Base-by-base conservation (phyloP, 345 rosid genomes). In the Viola odorata region DNA sequence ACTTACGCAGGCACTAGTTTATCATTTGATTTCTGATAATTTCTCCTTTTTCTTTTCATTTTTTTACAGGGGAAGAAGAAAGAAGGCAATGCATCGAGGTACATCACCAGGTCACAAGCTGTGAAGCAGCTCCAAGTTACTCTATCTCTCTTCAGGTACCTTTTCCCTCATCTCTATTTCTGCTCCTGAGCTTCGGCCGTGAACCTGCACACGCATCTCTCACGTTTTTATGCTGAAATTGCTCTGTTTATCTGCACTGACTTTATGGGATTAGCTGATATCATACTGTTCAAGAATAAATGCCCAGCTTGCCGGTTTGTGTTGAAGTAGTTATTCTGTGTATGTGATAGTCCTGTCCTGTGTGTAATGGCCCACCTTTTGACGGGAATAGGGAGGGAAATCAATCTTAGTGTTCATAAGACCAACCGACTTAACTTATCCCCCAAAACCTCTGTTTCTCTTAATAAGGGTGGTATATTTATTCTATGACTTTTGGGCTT, bases 71-170 rank as follows among this genome's bases (percentile, higher is more conserved):
- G 99, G 9, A 94, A 94, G 84, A 94, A 85, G 73, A 94, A 81
- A 82, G 97, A 91, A 78, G 99, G 99, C 55, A 91, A 90, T 72
- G 95, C 85, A 15, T 89, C 96, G 36, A 78, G 84, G 75, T 91
- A 86, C 73, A 65, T 85, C 75, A 86, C 97, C 63, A 82, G 99
- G 86, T 79, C 95, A 15, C 95, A 90, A 72, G 92, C 95, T 12
- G 76, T 84, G 60, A 86, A 85, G 75, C 78, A 68, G 54, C 99
- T 94, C 53, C 96, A 94, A 82, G 90, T 89, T 50, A 78, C 63
- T 48, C 82, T 85, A 5, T 70, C 70, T 44, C 78, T 82, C 16
- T 88, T 94, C 85, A 81, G 99, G 99, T 91, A 36, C 68, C 7
- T 55, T 16, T 37, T 55, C 37, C 9, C 16, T 55, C 44, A 2